A percentile compares a stretch with the other conserved stretches of the same genome.
Evolutionary conservation across 2,329 filamentous ascomycete species (phyloP).

Genomic region (Proliferodiscus dingleyae): DNA sequence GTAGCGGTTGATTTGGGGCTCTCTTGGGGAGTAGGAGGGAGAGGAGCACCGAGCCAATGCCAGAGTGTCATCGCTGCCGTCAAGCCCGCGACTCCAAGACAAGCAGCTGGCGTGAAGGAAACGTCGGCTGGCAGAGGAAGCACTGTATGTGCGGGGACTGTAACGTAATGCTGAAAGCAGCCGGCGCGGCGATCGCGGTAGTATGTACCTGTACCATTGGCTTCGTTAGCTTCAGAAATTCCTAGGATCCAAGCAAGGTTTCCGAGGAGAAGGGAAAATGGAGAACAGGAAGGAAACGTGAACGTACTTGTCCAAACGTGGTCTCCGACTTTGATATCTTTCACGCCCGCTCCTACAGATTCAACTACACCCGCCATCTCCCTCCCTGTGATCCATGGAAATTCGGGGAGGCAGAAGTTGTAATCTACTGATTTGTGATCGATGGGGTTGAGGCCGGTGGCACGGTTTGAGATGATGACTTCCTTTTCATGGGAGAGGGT

Average conservation of each 20-base stretch:
- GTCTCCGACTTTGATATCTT: slow-evolving; percentile 16
- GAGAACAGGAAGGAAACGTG: slow-evolving; percentile 26
- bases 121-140: slow-evolving; percentile 34
- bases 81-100: slow-evolving; percentile 37
- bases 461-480: slow-evolving; percentile 34
- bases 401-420: slow-evolving; percentile 37
- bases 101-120: slow-evolving; percentile 33
- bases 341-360: slow-evolving; percentile 12
- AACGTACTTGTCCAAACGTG: slow-evolving; percentile 26
- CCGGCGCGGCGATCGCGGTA: slow-evolving; percentile 39
- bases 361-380: slow-evolving; percentile 20
- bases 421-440: slow-evolving; percentile 40
- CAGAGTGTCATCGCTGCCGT: slow-evolving; percentile 40
- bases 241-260: too few species aligned
- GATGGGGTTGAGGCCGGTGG: slow-evolving; percentile 40
- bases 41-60: slow-evolving; percentile 36
- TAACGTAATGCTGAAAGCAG: slow-evolving; percentile 39
- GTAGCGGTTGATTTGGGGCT: background rate
- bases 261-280: too few species aligned
- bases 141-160: slow-evolving; percentile 39
- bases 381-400: slow-evolving; percentile 20
- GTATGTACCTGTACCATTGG: slow-evolving; percentile 37
- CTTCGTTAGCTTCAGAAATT: slow-evolving; percentile 25
- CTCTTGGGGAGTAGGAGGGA: slow-evolving; percentile 8
- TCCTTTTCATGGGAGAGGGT: slow-evolving; percentile 33